Evolutionary conservation across 192 early-diverging fungal genomes (phyloP), one percentile per base, ranked within the genome.

Genomic region (Coemansia sp.): DNA sequence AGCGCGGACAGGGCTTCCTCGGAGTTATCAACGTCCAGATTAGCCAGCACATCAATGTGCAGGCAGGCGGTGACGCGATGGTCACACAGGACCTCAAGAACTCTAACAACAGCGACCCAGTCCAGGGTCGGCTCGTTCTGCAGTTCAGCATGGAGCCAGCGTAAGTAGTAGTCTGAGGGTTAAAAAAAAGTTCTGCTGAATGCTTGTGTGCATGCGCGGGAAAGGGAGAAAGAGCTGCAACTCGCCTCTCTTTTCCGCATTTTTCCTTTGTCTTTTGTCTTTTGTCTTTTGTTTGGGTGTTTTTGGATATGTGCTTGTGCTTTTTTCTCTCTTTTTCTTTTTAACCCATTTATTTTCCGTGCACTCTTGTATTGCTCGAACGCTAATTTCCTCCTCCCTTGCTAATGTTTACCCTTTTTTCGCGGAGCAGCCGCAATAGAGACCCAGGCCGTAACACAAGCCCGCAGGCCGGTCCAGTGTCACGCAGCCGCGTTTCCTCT

Each of bases 21-120:
- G 95, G 95, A 44, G 93, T 95, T 54, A 87, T 94, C 68, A 95
- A 95, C 70, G 85, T 96, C 22, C 88, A 90, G 57, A 86, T 97
- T 68, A 86, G 90, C 54, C 87, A 90, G 77, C 85, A 95, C 45
- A 89, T 98, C 68, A 88, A 96, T 74, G 73, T 95, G 19, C 83
- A 86, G 56, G 64, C 82, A 48, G 91, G 91, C 37, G 91, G 94
- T 38, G 92, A 93, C 58, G 80, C 71, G 19, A 84, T 73, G 69
- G 69, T 76, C n/a, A 95, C 92, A 6, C 84, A 89, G 68, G 94
- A 96, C 71, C 86, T 98, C 67, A 93, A 94, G 71, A 92, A 93
- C 71, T 90, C 90, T n/a, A 92, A 88, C 68, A 83, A 78, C 58
- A 88, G 86, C 69, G 94, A 96, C 51, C 83, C 86, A 13, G 92